Conservation (phyloP, 306 rosid genomes). For the Argentina anserina region DNA sequence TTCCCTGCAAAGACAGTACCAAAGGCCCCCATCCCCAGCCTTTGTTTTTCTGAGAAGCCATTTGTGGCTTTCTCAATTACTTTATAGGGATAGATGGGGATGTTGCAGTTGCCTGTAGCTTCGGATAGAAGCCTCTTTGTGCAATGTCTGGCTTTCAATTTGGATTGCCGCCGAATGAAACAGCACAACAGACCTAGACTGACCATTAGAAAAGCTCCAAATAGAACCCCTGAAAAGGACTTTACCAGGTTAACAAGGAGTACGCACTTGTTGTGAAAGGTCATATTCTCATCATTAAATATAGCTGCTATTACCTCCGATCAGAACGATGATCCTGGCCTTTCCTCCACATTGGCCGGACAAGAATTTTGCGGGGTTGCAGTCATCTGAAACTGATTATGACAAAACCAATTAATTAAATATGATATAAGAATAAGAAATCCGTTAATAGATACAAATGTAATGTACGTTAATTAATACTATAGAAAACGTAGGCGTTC, state of each 20-base stretch:
- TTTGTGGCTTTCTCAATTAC: slow-evolving; percentile 82
- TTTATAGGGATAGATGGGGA: slow-evolving; percentile 66
- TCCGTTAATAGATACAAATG: too few species aligned
- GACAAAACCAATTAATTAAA: neutral
- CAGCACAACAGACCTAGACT: slow-evolving; percentile 49
- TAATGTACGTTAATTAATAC: too few species aligned
- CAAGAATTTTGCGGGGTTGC: slow-evolving; percentile 57
- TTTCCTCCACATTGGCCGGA: slow-evolving; percentile 69
- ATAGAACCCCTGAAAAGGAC: slow-evolving; percentile 41
- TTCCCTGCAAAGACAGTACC: slow-evolving; percentile 90
- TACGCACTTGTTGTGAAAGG: neutral
- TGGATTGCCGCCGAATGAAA: slow-evolving; percentile 52
- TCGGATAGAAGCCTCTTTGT: slow-evolving; percentile 70
- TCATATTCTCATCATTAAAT: neutral
- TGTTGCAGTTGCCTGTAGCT: slow-evolving; percentile 66
- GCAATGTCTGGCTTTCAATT: slow-evolving; percentile 48
- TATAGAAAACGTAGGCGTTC: too few species aligned
- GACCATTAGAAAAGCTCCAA: slow-evolving; percentile 47
- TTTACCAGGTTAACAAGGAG: neutral
- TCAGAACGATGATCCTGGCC: slow-evolving; percentile 49
- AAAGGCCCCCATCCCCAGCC: slow-evolving; percentile 82
- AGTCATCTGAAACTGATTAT: slow-evolving; percentile 41
- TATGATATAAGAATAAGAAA: too few species aligned
- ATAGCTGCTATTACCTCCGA: slow-evolving; percentile 58
- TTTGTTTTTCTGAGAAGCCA: slow-evolving; percentile 73